Percentiles rank a stretch among this genome's conserved stretches.
These are phyloP conservation scores for Vaccinium myrtillus DNA, from an alignment of 148 eudicot genomes.

Conservation along the genomic window DNA sequence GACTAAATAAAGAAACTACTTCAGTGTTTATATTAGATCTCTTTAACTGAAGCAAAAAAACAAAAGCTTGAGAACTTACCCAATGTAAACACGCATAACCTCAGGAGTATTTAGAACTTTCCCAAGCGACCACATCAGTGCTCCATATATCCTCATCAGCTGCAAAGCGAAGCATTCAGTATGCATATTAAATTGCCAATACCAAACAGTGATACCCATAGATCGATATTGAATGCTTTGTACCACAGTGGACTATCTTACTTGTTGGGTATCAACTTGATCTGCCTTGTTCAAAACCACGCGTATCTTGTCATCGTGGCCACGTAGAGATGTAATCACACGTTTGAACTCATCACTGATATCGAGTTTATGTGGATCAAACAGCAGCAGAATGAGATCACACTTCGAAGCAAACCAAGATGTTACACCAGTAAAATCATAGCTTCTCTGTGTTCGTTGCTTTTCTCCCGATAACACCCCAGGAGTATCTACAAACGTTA, in stretches of 20 bases:
- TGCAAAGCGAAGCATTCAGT: constrained; percentile 23
- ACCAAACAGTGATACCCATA: not conserved
- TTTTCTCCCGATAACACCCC: constrained; percentile 99
- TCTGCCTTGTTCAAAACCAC: constrained; percentile 95
- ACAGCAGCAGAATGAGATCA: constrained; percentile 85
- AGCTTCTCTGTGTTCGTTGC: constrained; percentile 94
- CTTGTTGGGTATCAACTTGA: constrained; percentile 97
- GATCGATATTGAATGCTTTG: not conserved
- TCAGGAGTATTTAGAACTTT: constrained; percentile 97
- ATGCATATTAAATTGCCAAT: constrained; percentile 5
- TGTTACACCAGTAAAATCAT: constrained; percentile 95
- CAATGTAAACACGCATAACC: constrained; percentile 92
- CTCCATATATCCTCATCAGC: constrained; percentile 99
- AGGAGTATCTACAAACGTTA: constrained; percentile 93
- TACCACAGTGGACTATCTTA: constrained; percentile 21
- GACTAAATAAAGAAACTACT: not conserved
- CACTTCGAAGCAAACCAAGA: constrained; percentile 99
- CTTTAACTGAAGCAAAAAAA: not conserved
- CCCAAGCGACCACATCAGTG: constrained; percentile 99
- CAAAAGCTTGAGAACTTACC: constrained; percentile 45
- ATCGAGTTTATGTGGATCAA: constrained; percentile 99
- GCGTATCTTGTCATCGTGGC: constrained; percentile 95
- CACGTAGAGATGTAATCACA: constrained; percentile 84
- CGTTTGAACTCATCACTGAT: constrained; percentile 97
- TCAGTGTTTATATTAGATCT: not conserved